phyloP scores from a whole-genome alignment of 352 stramenopile genomes.

The Phytophthora constricta region DNA sequence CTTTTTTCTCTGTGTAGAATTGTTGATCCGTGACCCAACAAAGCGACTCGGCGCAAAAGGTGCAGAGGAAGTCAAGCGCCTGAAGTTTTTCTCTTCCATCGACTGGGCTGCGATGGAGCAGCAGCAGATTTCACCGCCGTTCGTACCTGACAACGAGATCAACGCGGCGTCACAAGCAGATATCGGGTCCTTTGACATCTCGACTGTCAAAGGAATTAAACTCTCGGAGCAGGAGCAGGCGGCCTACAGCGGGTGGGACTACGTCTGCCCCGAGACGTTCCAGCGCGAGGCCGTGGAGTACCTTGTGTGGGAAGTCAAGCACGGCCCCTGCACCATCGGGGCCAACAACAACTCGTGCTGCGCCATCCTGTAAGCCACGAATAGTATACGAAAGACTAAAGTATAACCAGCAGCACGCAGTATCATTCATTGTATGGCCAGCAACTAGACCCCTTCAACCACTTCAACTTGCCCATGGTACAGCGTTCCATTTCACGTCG shows the following conservation, averaged over 20 bases:
- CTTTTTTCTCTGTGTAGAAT: constrained; percentile 44
- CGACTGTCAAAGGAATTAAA: constrained; percentile 74
- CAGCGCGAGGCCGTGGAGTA: constrained; percentile 86
- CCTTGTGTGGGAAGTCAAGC: constrained; percentile 83
- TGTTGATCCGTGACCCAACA: constrained; percentile 75
- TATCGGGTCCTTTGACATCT: constrained; percentile 84
- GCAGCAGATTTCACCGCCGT: constrained; percentile 69
- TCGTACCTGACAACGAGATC: constrained; percentile 86
- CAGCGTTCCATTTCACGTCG: constrained; percentile 17
- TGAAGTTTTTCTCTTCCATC: constrained; percentile 81
- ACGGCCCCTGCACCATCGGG: constrained; percentile 72
- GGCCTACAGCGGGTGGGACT: constrained; percentile 77
- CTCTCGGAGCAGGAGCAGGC: constrained; percentile 73
- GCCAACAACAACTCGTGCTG: constrained; percentile 73
- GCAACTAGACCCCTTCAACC: constrained; percentile 12
- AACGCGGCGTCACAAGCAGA: constrained; percentile 84
- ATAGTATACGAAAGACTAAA: constrained; percentile 1
- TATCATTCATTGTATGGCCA: constrained; percentile 36
- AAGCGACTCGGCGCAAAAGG: constrained; percentile 76
- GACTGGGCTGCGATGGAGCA: constrained; percentile 81
- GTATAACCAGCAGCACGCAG: too few species aligned
- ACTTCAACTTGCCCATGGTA: constrained; percentile 10
- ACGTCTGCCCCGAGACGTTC: constrained; percentile 78
- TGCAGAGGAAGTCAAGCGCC: constrained; percentile 77
- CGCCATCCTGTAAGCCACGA: constrained; percentile 45